phyloP scores from a whole-genome alignment of 768 basidiomycete genomes.

The Trametes cinnabarina region DNA sequence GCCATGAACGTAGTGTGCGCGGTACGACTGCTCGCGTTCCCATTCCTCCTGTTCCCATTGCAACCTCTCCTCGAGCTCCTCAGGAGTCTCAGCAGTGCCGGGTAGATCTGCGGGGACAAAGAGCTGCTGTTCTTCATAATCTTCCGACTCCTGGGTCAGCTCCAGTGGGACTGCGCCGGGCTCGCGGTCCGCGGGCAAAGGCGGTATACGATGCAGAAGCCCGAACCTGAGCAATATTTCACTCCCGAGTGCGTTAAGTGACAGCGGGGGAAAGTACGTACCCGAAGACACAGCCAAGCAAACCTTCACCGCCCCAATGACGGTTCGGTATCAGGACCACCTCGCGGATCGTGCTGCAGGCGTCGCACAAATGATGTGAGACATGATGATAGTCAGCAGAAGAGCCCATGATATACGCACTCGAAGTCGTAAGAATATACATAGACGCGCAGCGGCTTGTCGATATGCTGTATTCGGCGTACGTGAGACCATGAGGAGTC shows the following conservation, averaged over 20 bases:
- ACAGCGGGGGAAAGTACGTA: slow-evolving; percentile 38
- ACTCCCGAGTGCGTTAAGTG: slow-evolving; percentile 4
- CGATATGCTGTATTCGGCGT: slow-evolving; percentile 64
- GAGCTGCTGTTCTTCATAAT: slow-evolving; percentile 57
- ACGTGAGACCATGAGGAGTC: not conserved
- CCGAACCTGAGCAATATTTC: slow-evolving; percentile 59
- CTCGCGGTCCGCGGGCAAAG: slow-evolving; percentile 58
- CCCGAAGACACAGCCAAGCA: slow-evolving; percentile 96
- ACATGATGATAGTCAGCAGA: slow-evolving; percentile 7
- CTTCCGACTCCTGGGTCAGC: slow-evolving; percentile 44
- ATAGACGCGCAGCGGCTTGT: slow-evolving; percentile 90
- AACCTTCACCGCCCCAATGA: slow-evolving; percentile 96
- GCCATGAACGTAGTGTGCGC: slow-evolving; percentile 22
- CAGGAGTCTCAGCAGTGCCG: slow-evolving; percentile 42
- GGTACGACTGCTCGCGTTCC: slow-evolving; percentile 30
- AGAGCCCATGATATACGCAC: slow-evolving; percentile 45
- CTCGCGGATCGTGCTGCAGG: slow-evolving; percentile 87
- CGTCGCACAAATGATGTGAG: not conserved
- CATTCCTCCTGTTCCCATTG: slow-evolving; percentile 28
- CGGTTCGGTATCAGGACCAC: slow-evolving; percentile 94
- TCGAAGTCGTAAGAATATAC: slow-evolving; percentile 98
- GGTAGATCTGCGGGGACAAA: slow-evolving; percentile 79
- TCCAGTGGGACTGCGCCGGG: slow-evolving; percentile 59
- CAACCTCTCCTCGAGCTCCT: slow-evolving; percentile 25
- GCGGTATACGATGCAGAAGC: slow-evolving; percentile 89